phyloP scores from a whole-genome alignment of 306 rosid species.

The Cicer arietinum region DNA sequence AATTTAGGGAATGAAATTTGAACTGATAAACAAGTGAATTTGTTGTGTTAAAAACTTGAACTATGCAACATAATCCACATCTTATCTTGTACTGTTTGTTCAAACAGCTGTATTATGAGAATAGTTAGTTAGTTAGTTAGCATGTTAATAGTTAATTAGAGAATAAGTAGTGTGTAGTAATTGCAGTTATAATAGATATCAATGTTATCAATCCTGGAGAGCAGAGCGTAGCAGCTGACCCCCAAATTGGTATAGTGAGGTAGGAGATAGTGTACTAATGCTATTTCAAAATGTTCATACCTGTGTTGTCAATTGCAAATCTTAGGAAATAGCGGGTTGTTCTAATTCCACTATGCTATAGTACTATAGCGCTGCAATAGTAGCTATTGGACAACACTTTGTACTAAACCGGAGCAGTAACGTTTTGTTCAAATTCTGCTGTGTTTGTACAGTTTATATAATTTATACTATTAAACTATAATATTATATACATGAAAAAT shows the following conservation, averaged over 20 bases:
- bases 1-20: neutral
- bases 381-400: no score
- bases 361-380: no score
- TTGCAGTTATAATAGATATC: neutral
- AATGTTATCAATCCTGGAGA: neutral
- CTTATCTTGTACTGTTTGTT: neutral
- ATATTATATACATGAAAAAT: no score
- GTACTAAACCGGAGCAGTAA: no score
- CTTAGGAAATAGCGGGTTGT: no score
- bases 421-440: no score
- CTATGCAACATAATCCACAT: constrained; percentile 6
- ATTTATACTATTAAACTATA: neutral
- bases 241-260: neutral
- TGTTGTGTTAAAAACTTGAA: neutral
- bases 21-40: neutral
- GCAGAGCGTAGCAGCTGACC: neutral
- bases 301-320: no score
- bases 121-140: neutral
- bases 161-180: neutral
- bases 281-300: neutral
- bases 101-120: neutral
- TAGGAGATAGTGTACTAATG: neutral
- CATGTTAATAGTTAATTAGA: neutral
- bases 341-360: no score
- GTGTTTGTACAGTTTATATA: neutral